Evolutionary conservation across 2,329 filamentous ascomycete genomes (phyloP).

Genomic region (Fusarium sterilihyphosum): DNA sequence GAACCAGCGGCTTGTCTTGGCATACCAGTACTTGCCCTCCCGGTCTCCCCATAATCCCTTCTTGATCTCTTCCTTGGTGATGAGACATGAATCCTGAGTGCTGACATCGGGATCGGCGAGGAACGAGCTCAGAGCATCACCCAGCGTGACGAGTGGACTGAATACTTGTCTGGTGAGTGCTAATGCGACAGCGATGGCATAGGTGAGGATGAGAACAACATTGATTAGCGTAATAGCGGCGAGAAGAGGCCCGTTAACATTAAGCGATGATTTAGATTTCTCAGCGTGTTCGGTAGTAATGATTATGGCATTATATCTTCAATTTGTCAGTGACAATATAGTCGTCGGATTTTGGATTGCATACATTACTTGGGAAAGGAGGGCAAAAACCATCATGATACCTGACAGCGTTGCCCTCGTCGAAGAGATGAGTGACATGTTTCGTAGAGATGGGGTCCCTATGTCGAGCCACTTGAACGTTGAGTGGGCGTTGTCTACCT

Average conservation of each 20-base stretch:
- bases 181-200: slow-evolving; percentile 53
- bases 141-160: slow-evolving; percentile 59
- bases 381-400: slow-evolving; percentile 53
- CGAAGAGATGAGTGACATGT: slow-evolving; percentile 56
- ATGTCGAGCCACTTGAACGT: slow-evolving; percentile 62
- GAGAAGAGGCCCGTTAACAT: slow-evolving; percentile 54
- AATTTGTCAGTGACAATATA: slow-evolving; percentile 13
- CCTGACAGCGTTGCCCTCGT: slow-evolving; percentile 52
- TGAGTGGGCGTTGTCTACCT: slow-evolving; percentile 59
- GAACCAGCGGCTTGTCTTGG: slow-evolving; percentile 56
- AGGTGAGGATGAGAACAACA: slow-evolving; percentile 54
- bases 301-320: slow-evolving; percentile 63
- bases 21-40: slow-evolving; percentile 56
- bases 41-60: slow-evolving; percentile 55
- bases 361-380: slow-evolving; percentile 62
- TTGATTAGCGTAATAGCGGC: slow-evolving; percentile 51
- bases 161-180: slow-evolving; percentile 49
- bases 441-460: slow-evolving; percentile 63
- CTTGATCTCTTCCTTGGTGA: slow-evolving; percentile 58
- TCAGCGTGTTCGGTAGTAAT: slow-evolving; percentile 48
- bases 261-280: slow-evolving; percentile 42
- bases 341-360: slow-evolving; percentile 23
- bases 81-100: slow-evolving; percentile 56
- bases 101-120: slow-evolving; percentile 56
- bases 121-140: slow-evolving; percentile 62